Evolutionary conservation across 257 asterid genomes (phyloP).

Genomic region (Agastache rugosa): DNA sequence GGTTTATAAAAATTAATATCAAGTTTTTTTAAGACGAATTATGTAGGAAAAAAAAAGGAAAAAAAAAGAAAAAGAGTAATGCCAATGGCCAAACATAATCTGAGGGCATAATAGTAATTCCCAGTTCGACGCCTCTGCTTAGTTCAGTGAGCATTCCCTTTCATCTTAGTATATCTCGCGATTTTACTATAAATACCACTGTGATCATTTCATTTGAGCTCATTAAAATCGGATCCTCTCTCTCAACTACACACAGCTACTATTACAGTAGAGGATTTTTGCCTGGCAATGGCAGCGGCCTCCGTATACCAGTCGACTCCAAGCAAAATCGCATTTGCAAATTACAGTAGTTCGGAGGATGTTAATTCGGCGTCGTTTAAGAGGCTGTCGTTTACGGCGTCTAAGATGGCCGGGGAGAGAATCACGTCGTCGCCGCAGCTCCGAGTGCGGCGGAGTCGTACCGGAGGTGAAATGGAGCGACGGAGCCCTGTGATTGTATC

Average conservation of each 20-base stretch:
- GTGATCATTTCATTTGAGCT: slow-evolving; percentile 22
- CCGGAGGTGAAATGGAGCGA: slow-evolving; percentile 20
- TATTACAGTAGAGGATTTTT: not conserved
- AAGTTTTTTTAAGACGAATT: not conserved
- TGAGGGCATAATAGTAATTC: slow-evolving; percentile 27
- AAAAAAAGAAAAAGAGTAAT: not conserved
- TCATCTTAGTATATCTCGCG: not conserved
- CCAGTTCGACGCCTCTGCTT: not conserved
- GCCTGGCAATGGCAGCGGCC: slow-evolving; percentile 54
- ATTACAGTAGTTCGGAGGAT: slow-evolving; percentile 30
- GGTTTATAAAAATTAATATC: not conserved
- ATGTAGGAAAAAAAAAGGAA: not conserved
- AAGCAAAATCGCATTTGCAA: slow-evolving; percentile 22
- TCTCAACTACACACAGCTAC: slow-evolving; percentile 9
- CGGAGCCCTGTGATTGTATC: slow-evolving; percentile 61
- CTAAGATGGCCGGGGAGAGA: slow-evolving; percentile 50
- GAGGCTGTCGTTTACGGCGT: slow-evolving; percentile 63
- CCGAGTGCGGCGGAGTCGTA: slow-evolving; percentile 39
- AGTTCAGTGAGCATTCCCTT: slow-evolving; percentile 2
- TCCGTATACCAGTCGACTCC: slow-evolving; percentile 43
- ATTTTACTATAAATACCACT: slow-evolving; percentile 17
- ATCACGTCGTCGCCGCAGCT: slow-evolving; percentile 31
- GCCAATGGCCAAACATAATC: not conserved
- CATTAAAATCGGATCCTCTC: slow-evolving; percentile 4
- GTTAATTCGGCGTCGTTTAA: slow-evolving; percentile 45